Base-by-base conservation (phyloP, 352 stramenopile genomes). In the Peronospora destructor region DNA sequence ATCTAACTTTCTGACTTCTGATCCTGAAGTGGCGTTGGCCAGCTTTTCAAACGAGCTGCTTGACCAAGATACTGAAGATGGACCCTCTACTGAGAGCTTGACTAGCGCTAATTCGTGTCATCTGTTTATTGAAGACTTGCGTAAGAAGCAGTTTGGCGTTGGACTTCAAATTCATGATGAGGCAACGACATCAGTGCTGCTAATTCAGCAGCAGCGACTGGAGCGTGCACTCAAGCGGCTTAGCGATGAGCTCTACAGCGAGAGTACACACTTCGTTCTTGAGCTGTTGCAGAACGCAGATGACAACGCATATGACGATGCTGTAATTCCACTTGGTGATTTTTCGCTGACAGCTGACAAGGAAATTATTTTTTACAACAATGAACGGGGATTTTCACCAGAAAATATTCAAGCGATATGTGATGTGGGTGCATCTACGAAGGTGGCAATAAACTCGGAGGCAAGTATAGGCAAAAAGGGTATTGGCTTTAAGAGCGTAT, bases 401-500 rank as follows among this genome's bases (percentile, higher is more conserved):
- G 56, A 56, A 1, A 91, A 95, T 55, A 74, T 95, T 40, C 75
- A 76, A 35, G 83, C 83, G 10, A 87, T 95, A 37, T 95, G 85
- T 45, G 80, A 93, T 35, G 83, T 95, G 12, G 85, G 85, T 11
- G 83, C 81, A 7, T 94, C 85, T 19, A 94, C 85, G 0, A 94
- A 94, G 44, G 59, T 68, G 19, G 17, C 47, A 1, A 32, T 54
- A 29, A 47, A 56, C 42, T 64, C 56, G 13, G 56, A 56, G 12
- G 64, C 47, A 6, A 91, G 82, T 54, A 95, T 95, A n/a, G 83
- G 85, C 25, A 90, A 91, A 51, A 95, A 95, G 48, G 85, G 85
- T 2, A 95, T 95, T 39, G 85, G 83, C 17, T 95, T 95, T 49
- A 95, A 95, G 61, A 93, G 81, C n/a, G 85, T 95, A 3, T 95